Percentiles rank a stretch among this genome's conserved stretches.
phyloP scores from a whole-genome alignment of 2,329 filamentous ascomycete genomes.

The Stemphylium vesicarium region DNA sequence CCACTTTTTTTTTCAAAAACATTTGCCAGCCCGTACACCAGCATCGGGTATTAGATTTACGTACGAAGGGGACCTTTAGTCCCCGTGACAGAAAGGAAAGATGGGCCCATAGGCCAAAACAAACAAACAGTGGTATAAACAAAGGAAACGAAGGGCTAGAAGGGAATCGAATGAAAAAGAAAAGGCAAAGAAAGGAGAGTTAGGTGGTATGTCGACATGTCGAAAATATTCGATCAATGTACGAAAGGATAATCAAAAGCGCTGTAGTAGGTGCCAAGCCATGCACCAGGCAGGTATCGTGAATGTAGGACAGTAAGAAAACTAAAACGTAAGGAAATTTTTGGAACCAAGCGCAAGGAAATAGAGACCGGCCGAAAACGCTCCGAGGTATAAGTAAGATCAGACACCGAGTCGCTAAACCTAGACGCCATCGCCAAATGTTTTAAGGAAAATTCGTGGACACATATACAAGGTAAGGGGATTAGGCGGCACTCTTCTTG shows the following conservation, averaged over 20 bases:
- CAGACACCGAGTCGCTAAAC: slow-evolving; percentile 27
- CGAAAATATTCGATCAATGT: slow-evolving; percentile 13
- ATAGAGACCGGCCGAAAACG: slow-evolving; percentile 7
- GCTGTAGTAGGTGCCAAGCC: slow-evolving; percentile 20
- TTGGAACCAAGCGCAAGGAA: slow-evolving; percentile 14
- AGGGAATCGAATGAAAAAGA: not conserved
- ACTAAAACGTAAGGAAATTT: slow-evolving; percentile 19
- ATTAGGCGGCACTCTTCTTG: slow-evolving; percentile 54
- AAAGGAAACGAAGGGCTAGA: slow-evolving; percentile 7
- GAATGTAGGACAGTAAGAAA: slow-evolving; percentile 12
- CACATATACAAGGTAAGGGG: slow-evolving; percentile 37
- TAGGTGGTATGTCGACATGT: slow-evolving; percentile 15
- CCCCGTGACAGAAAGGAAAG: not conserved
- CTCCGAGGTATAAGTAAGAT: slow-evolving; percentile 40
- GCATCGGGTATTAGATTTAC: slow-evolving; percentile 9
- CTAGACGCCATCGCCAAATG: slow-evolving; percentile 43
- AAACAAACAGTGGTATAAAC: slow-evolving; percentile 12
- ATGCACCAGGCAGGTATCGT: slow-evolving; percentile 39
- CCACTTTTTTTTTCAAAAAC: not conserved
- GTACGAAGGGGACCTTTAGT: not conserved
- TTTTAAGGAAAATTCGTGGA: slow-evolving; percentile 39
- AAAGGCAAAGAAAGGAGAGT: not conserved
- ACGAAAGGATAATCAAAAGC: slow-evolving; percentile 2
- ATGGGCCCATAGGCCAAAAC: not conserved
- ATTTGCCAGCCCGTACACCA: slow-evolving; percentile 4